Base-by-base conservation (phyloP, 371 early-diverging fungal species). In the Mucor mucedo region DNA sequence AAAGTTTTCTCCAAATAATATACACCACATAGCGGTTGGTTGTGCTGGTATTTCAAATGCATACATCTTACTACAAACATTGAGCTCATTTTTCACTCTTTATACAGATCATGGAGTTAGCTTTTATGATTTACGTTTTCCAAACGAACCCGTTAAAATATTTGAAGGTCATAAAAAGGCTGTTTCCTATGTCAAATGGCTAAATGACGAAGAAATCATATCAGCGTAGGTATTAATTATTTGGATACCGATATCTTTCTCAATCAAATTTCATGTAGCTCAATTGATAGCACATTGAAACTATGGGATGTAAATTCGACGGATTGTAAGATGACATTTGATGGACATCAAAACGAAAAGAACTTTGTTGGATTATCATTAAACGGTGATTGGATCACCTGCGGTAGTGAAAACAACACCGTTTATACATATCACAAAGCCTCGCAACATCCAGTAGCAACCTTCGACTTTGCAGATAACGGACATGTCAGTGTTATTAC, bases 351-450 rank as follows among this genome's bases (percentile, higher is more conserved):
- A 29, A 97, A 97, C 68, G 95, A 94, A 65, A 95, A 93, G 81
- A 95, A 96, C 79, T 97, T 97, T 91, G 97, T 95, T 7, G 97
- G 97, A 2, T 73, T 95, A 48, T 83, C 86, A 28, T 79, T 88
- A 9, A 88, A 89, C 11, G 85, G 85, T 4, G 91, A 94, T 61
- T 94, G 93, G 89, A 91, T 97, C 64, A 78, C 93, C 0, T 95
- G 95, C 66, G 97, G 97, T 16, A 92, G 93, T 68, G 97, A 97
- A 70, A 91, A 88, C 53, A 95, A 97, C 73, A 84, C 85, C 0
- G 84, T 95, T 11, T 95, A 89, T 68, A 82, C 90, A 0, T 97
- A 97, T 66, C 89, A 92, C 78, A 84, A 85, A 55, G 76, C 80
- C 35, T 76, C 92, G 28, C 76, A 81, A 52, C 76, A 80, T 11